Evolutionary conservation across 2,329 filamentous ascomycete species (phyloP).

Genomic region (Fusarium ambrosium): DNA sequence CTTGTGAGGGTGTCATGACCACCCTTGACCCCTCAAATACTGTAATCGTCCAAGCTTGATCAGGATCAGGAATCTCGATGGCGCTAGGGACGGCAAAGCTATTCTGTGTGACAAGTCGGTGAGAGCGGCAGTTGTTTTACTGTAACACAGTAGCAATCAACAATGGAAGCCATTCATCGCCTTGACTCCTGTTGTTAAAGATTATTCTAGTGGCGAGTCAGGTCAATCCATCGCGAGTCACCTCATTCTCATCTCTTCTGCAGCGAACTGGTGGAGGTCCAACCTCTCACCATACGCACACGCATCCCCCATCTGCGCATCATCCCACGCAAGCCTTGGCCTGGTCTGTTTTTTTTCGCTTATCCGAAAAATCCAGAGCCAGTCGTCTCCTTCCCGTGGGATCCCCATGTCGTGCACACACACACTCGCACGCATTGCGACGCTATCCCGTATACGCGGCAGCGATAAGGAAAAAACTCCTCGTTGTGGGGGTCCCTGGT

Average conservation of each 20-base stretch:
- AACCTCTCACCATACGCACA: conserved; percentile 1
- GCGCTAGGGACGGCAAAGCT: background rate
- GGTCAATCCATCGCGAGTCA: background rate
- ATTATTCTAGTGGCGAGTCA: background rate
- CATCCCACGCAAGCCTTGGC: conserved; percentile 28
- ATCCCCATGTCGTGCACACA: conserved; percentile 19
- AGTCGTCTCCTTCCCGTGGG: conserved; percentile 17
- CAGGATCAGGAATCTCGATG: conserved; percentile 34
- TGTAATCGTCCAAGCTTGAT: conserved; percentile 1
- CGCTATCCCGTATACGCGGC: background rate
- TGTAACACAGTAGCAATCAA: background rate
- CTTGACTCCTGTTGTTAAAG: background rate
- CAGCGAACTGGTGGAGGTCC: conserved; percentile 36
- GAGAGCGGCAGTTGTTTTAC: conserved; percentile 16
- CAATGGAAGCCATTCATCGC: background rate
- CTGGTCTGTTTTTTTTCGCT: conserved; percentile 6
- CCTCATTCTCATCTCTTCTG: conserved; percentile 9
- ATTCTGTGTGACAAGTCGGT: conserved; percentile 38
- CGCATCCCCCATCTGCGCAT: conserved; percentile 3
- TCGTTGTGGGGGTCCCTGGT: background rate
- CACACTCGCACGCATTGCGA: background rate
- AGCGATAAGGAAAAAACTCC: background rate
- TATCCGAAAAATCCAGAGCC: background rate
- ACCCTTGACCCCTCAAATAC: background rate
- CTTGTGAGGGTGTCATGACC: conserved; percentile 32